A percentile compares a stretch with the other conserved stretches of the same genome.
These are phyloP conservation scores for Acacia pycnantha DNA, from an alignment of 331 rosid species.

Conservation along the genomic window DNA sequence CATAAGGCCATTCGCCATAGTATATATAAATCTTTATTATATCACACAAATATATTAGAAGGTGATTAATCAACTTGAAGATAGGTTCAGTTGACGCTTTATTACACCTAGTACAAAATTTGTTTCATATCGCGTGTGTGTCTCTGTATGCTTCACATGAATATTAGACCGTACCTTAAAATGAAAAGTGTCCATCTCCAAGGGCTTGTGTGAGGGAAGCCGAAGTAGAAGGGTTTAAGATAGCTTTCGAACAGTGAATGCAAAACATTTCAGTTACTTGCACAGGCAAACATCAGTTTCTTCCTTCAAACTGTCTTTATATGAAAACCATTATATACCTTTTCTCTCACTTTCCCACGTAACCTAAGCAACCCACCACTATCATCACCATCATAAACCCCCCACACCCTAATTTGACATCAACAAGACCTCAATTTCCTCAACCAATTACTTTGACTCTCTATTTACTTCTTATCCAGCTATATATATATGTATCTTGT, in stretches of 20 bases:
- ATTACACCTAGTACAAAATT: background rate
- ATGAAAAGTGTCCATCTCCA: background rate
- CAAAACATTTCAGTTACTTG: slow-evolving; percentile 44
- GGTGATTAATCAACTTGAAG: background rate
- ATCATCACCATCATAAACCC: slow-evolving; percentile 25
- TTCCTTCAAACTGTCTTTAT: slow-evolving; percentile 37
- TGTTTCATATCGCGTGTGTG: background rate
- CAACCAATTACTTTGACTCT: slow-evolving; percentile 48
- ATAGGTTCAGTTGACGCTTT: background rate
- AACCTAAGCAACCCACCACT: slow-evolving; percentile 45
- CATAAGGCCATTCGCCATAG: too few relatives aligned
- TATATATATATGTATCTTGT: background rate
- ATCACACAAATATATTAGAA: too few relatives aligned
- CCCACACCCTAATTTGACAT: slow-evolving; percentile 29
- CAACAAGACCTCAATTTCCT: slow-evolving; percentile 15
- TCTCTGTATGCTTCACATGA: too few relatives aligned
- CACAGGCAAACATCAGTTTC: slow-evolving; percentile 38
- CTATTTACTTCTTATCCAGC: background rate
- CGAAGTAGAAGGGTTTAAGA: slow-evolving; percentile 33
- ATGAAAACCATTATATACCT: slow-evolving; percentile 58
- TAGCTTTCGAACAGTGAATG: slow-evolving; percentile 43
- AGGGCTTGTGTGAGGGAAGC: background rate
- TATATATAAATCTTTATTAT: too few relatives aligned
- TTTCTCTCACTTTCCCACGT: slow-evolving; percentile 45
- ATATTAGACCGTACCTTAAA: slow-evolving; percentile 1